A percentile compares a stretch with the other conserved stretches of the same genome.
These are phyloP conservation scores for Lipomyces spencermartinsiae DNA, from an alignment of 805 yeast genomes.

Conservation along the genomic window DNA sequence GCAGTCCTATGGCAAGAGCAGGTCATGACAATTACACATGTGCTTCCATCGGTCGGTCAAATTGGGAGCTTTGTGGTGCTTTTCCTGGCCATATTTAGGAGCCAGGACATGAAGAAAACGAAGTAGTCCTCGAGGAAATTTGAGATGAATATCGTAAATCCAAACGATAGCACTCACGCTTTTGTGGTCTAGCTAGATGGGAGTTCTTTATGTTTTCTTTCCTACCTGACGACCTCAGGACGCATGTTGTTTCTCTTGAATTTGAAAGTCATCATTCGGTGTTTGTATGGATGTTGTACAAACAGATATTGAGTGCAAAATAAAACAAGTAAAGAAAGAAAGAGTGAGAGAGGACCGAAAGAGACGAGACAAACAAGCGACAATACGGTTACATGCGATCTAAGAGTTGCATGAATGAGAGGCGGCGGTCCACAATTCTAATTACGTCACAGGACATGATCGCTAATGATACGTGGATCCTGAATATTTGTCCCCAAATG, in stretches of 20 bases:
- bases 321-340: no score
- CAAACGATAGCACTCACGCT: background rate
- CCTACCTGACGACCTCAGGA: background rate
- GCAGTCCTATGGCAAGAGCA: slow-evolving; percentile 2
- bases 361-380: no score
- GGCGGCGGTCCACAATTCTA: no score
- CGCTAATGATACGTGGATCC: no score
- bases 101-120: background rate
- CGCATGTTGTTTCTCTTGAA: background rate
- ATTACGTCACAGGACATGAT: no score
- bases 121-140: background rate
- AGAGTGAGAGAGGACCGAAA: no score
- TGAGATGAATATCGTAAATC: background rate
- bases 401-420: no score
- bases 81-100: background rate
- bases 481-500: no score
- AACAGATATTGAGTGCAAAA: no score
- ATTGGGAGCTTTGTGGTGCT: background rate
- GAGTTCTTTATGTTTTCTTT: background rate
- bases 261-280: background rate
- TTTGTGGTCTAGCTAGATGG: background rate
- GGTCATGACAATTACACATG: background rate
- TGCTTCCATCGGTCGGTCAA: background rate
- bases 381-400: no score
- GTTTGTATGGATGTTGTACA: no score